Base-by-base conservation (phyloP, 2,329 filamentous ascomycete genomes). In the Phoma sp. region DNA sequence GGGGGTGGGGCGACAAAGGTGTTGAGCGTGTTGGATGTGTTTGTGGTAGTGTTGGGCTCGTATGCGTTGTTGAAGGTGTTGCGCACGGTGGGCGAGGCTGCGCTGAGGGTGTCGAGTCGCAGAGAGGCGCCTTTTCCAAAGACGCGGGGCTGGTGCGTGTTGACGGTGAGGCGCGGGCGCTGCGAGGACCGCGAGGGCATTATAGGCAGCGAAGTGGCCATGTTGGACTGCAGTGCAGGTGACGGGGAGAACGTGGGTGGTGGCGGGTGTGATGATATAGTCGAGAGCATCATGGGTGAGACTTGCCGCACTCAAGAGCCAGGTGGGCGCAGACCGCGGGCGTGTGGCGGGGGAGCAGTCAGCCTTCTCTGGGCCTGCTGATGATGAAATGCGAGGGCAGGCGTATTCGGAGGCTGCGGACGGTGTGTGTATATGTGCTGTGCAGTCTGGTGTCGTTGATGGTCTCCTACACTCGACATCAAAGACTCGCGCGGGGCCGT, bases 41-140 rank as follows among this genome's bases (percentile, higher is more conserved):
- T 57, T 25, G 55, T 52, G 1, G 55, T 53, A 3, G 55, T 53
- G 6, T 29, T 33, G 40, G 55, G 73, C 50, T 84, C 80, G 62
- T 85, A 85, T 45, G 83, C 81, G 73, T 88, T 88, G 63, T 77
- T 81, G 67, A 86, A 85, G 46, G 85, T 88, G 71, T 87, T 88
- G 64, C 82, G 78, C 37, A 81, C 76, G 1, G 85, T 88, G 10
- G 85, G 85, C 7, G 85, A 87, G 27, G 81, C 79, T n/a, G 82
- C 77, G 44, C 81, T 82, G 21, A 84, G 74, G 2, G 81, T 81
- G 39, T 82, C 78, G 43, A 85, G 76, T 13, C 82, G 80, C 40
- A 86, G 72, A 50, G 80, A 81, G 22, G 81, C 80, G 33, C 78
- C 80, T 58, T 81, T 84, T 52, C 82, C 82, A 68, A 84, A 85